phyloP scores from a whole-genome alignment of 2,329 filamentous ascomycete species.

The Cladophialophora bantiana region DNA sequence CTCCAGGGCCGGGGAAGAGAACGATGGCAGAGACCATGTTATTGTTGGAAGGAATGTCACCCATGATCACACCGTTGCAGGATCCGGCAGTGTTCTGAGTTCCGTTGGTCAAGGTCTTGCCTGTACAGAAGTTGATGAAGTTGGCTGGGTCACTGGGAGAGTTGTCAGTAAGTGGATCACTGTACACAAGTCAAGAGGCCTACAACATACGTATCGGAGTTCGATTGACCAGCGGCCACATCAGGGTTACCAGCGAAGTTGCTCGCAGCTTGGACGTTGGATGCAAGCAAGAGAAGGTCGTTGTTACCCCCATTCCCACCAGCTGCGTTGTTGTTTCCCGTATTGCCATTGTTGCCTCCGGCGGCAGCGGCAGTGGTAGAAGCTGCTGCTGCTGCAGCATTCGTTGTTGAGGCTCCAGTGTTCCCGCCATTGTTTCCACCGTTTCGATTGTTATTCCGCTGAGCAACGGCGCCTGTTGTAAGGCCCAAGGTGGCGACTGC shows the following conservation, averaged over 20 bases:
- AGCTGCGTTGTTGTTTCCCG: slow-evolving; percentile 21
- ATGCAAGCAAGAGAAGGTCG: slow-evolving; percentile 23
- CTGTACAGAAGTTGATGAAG: slow-evolving; percentile 67
- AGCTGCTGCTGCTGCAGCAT: slow-evolving; percentile 12
- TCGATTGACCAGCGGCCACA: slow-evolving; percentile 26
- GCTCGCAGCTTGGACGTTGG: slow-evolving; percentile 36
- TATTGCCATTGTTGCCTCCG: slow-evolving; percentile 13
- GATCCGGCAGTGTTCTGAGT: slow-evolving; percentile 58
- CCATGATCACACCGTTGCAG: slow-evolving; percentile 67
- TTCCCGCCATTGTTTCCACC: slow-evolving; percentile 31
- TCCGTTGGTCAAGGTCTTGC: slow-evolving; percentile 63
- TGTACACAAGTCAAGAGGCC: neutral
- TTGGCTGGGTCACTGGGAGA: slow-evolving; percentile 52
- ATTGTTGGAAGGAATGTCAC: slow-evolving; percentile 58
- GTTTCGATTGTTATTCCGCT: slow-evolving; percentile 31
- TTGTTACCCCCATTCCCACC: slow-evolving; percentile 27
- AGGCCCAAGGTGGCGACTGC: slow-evolving; percentile 32
- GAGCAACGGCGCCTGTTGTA: slow-evolving; percentile 28
- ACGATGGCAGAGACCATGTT: slow-evolving; percentile 66
- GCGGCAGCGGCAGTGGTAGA: slow-evolving; percentile 10
- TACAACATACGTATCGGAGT: slow-evolving; percentile 35
- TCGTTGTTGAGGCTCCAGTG: slow-evolving; percentile 27
- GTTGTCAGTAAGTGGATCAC: slow-evolving; percentile 22
- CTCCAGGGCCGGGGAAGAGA: slow-evolving; percentile 53
- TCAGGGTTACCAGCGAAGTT: slow-evolving; percentile 25